Percentiles rank a stretch among this genome's conserved stretches.
These are phyloP conservation scores for Alternaria incomplexa DNA, from an alignment of 2,329 filamentous ascomycete species.

Conservation along the genomic window DNA sequence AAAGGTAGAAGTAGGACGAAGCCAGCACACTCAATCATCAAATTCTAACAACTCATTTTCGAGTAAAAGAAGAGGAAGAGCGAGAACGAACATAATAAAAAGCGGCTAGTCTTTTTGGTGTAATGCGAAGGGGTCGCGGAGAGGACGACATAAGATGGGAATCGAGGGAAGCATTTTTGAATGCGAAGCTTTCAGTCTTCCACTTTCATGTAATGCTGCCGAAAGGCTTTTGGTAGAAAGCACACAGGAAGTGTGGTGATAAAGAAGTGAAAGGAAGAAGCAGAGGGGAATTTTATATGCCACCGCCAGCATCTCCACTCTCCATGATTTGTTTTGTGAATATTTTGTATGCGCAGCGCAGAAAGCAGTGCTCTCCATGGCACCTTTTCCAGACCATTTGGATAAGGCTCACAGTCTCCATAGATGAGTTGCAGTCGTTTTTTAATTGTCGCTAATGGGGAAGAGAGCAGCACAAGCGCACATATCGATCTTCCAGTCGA, in stretches of 20 bases:
- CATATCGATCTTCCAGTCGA: too few species aligned
- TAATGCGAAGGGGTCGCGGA: neutral
- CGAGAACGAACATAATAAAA: too few species aligned
- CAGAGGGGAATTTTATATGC: neutral
- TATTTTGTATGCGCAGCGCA: neutral
- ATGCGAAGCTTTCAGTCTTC: too few species aligned
- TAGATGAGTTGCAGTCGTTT: too few species aligned
- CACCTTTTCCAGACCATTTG: too few species aligned
- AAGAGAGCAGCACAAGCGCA: neutral
- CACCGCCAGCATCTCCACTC: too few species aligned
- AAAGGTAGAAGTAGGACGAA: rapidly evolving
- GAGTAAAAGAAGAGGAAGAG: neutral
- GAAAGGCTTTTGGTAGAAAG: neutral
- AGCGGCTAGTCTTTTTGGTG: neutral
- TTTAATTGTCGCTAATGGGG: too few species aligned
- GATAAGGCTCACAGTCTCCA: too few species aligned
- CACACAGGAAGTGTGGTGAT: neutral
- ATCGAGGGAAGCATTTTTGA: neutral
- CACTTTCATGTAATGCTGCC: too few species aligned
- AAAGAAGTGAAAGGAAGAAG: neutral
- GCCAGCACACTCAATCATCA: neutral
- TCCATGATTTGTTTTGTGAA: too few species aligned
- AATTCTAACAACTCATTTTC: rapidly evolving
- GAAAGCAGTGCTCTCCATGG: neutral
- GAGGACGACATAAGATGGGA: neutral